Percentiles rank a stretch among this genome's conserved stretches.
phyloP scores from a whole-genome alignment of 768 basidiomycete species.

The Goffeauzyma gilvescens region DNA sequence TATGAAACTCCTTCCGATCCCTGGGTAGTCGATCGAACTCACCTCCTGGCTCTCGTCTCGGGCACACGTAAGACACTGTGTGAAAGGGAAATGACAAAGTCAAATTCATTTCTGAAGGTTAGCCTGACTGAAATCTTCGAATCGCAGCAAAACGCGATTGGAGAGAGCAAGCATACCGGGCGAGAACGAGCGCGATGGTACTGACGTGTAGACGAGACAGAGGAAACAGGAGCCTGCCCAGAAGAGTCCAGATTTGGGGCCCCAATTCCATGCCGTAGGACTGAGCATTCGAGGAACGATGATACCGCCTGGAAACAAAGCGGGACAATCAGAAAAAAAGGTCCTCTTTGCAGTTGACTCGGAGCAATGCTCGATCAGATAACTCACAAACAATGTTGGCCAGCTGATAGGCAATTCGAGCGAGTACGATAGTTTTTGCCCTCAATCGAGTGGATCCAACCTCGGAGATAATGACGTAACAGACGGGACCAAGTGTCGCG shows the following conservation, averaged over 20 bases:
- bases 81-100: background rate
- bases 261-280: conserved; percentile 13
- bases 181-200: too few relatives aligned
- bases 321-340: background rate
- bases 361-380: conserved; percentile 4
- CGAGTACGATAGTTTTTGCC: conserved; percentile 24
- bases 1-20: too few relatives aligned
- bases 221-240: conserved; percentile 2
- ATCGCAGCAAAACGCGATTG: background rate
- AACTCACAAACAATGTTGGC: too few relatives aligned
- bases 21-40: background rate
- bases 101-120: background rate
- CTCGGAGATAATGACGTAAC: conserved; percentile 21
- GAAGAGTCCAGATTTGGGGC: conserved; percentile 9
- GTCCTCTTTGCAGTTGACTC: too few relatives aligned
- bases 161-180: background rate
- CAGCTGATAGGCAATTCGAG: conserved; percentile 16
- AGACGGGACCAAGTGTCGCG: conserved; percentile 19
- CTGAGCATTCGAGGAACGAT: conserved; percentile 2
- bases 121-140: background rate
- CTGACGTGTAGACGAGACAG: conserved; percentile 3
- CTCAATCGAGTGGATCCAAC: conserved; percentile 19
- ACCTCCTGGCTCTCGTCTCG: conserved; percentile 25
- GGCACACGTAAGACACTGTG: conserved; percentile 25
- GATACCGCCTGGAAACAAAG: conserved; percentile 5